A percentile compares a stretch with the other conserved stretches of the same genome.
Conservation (phyloP, 768 basidiomycete species). For the Leccinum longicurvipes region DNA sequence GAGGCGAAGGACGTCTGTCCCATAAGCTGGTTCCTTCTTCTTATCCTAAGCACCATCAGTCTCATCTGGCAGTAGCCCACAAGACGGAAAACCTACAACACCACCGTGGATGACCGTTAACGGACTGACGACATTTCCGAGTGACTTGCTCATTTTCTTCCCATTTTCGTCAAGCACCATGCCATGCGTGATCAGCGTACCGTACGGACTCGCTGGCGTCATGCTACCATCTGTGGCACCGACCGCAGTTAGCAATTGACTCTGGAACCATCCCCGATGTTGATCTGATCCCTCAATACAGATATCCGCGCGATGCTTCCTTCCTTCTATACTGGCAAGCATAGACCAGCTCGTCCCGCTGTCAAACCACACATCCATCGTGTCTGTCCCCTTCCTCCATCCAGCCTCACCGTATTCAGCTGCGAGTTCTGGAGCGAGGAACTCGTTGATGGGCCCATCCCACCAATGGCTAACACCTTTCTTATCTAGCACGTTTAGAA, state of each 20-base stretch:
- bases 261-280: slow-evolving; percentile 99
- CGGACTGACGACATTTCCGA: slow-evolving; percentile 89
- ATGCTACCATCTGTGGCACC: slow-evolving; percentile 30
- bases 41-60: slow-evolving; percentile 43
- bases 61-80: neutral
- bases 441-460: slow-evolving; percentile 79
- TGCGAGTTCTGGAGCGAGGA: slow-evolving; percentile 61
- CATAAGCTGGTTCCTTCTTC: slow-evolving; percentile 75
- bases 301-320: slow-evolving; percentile 65
- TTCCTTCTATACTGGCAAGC: slow-evolving; percentile 42
- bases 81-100: slow-evolving; percentile 43
- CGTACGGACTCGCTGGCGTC: slow-evolving; percentile 54
- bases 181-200: slow-evolving; percentile 86
- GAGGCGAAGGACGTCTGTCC: slow-evolving; percentile 80
- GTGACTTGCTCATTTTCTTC: slow-evolving; percentile 95
- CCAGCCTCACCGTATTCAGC: slow-evolving; percentile 41
- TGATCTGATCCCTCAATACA: slow-evolving; percentile 96
- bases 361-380: slow-evolving; percentile 99
- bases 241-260: slow-evolving; percentile 81
- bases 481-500: slow-evolving; percentile 66
- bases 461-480: slow-evolving; percentile 90
- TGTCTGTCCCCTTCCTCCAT: slow-evolving; percentile 85
- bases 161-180: slow-evolving; percentile 92
- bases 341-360: slow-evolving; percentile 94
- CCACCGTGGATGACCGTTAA: slow-evolving; percentile 77